A percentile compares a stretch with the other conserved stretches of the same genome.
These are phyloP conservation scores for Aspergillus sclerotialis DNA, from an alignment of 2,329 filamentous ascomycete species.

Conservation along the genomic window DNA sequence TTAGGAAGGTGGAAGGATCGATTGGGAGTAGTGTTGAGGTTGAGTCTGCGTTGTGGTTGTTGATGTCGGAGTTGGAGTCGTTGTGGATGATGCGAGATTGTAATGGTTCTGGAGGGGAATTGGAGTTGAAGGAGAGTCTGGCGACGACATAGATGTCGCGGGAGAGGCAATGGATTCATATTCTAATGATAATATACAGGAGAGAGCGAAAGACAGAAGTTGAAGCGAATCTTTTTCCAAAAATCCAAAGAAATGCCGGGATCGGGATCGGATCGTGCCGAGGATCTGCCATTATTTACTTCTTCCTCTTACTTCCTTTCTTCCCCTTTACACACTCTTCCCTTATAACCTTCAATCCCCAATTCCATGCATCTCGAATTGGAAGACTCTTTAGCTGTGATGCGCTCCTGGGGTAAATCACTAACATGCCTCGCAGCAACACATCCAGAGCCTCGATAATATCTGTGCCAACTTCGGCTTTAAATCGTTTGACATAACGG, in stretches of 20 bases:
- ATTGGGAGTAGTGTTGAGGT: slow-evolving; percentile 5
- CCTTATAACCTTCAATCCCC: no score
- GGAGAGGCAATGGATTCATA: slow-evolving; percentile 4
- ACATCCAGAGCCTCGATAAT: background rate
- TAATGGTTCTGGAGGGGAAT: background rate
- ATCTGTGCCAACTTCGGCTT: background rate
- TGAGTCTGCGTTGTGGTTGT: slow-evolving; percentile 9
- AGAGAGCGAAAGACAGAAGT: background rate
- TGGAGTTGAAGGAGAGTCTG: background rate
- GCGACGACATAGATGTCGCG: background rate
- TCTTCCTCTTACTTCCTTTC: background rate
- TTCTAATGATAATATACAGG: background rate
- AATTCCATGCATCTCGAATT: background rate
- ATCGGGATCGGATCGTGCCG: slow-evolving; percentile 5
- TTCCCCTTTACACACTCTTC: no score
- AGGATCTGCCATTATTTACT: background rate
- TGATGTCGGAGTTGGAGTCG: slow-evolving; percentile 3
- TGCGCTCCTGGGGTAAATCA: background rate
- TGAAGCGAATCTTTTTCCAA: slow-evolving; percentile 3
- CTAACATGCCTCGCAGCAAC: background rate
- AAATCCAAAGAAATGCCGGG: background rate
- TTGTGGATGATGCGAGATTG: background rate
- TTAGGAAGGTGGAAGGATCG: slow-evolving; percentile 21
- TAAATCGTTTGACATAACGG: no score
- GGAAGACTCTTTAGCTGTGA: background rate